Evolutionary conservation across 2,329 filamentous ascomycete genomes (phyloP).

Genomic region (Talaromyces atroroseus): DNA sequence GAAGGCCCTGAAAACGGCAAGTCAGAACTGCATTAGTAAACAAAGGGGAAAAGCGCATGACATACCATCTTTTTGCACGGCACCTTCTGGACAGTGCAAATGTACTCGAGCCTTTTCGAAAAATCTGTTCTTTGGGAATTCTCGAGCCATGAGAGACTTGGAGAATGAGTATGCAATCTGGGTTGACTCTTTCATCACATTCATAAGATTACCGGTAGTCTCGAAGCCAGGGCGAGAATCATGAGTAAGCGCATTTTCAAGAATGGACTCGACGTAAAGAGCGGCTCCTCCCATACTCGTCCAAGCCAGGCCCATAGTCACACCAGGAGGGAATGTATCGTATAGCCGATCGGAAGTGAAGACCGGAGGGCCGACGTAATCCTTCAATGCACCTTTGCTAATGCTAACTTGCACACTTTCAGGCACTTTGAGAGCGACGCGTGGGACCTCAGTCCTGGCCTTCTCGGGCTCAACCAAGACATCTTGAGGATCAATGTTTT

Average conservation of each 20-base stretch:
- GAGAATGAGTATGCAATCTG: conserved; percentile 93
- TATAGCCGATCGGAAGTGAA: conserved; percentile 96
- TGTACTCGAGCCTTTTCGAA: conserved; percentile 95
- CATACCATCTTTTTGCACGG: conserved; percentile 81
- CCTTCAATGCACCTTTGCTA: conserved; percentile 82
- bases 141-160: conserved; percentile 77
- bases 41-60: conserved; percentile 4
- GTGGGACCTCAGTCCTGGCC: conserved; percentile 53
- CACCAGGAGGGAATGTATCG: conserved; percentile 85
- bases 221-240: conserved; percentile 74
- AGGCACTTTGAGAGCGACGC: conserved; percentile 74
- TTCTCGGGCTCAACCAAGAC: conserved; percentile 44
- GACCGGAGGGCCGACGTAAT: conserved; percentile 92
- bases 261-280: conserved; percentile 93
- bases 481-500: conserved; percentile 58
- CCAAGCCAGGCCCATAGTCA: conserved; percentile 97
- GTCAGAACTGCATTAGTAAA: conserved; percentile 14
- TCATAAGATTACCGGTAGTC: conserved; percentile 89
- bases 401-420: conserved; percentile 82
- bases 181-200: conserved; percentile 97
- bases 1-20: conserved; percentile 53
- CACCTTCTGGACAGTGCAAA: conserved; percentile 92
- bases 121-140: conserved; percentile 87
- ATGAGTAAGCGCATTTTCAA: conserved; percentile 73
- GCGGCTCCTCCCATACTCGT: conserved; percentile 95